Base-by-base conservation (phyloP, 1,284 basidiomycete species). In the Cystobasidium sp. region DNA sequence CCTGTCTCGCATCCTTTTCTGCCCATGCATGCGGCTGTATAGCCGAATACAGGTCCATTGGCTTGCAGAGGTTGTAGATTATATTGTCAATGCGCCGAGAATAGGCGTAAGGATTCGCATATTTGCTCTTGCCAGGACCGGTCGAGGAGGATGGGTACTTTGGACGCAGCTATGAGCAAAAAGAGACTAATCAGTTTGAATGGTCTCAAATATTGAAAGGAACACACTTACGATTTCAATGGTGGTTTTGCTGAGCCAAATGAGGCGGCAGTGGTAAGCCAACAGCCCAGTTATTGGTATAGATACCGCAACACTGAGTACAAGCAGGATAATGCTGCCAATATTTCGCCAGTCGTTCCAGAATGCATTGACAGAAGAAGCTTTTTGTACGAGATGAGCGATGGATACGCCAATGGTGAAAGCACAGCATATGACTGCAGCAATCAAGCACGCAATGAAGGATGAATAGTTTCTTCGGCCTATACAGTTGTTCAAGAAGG, bases 401-500 rank as follows among this genome's bases (percentile, higher is more conserved):
- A 67, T 52, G 58, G 64, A 49, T 49, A 63, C 44, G 63, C 88
- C 85, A 77, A 94, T 89, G 77, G 92, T 86, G 76, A 94, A 87
- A 77, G 90, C 84, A 58, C 90, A 85, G 4, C 89, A 88, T 51
- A 89, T 83, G 44, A 93, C 91, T 10, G 88, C 86, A 46, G 88
- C 87, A 62, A 89, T 82, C 39, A 97, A 85, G 78, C 94, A 88
- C 1, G 88, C 87, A 77, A 95, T 89, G 83, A 97, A 97, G 24
- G 89, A 87, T 31, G 92, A 91, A 82, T 97, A 97, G 82, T 96
- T 97, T 63, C 93, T 89, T 64, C 91, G 88, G 3, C 94, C 94
- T 58, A 97, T 86, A 80, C 94, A 97, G 80, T 93, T 94, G 82
- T 96, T 95, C 44, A 97, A 88, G 89, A 94, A 97, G 78, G 94